Percentiles rank a stretch among this genome's conserved stretches.
phyloP scores from a whole-genome alignment of 108 stramenopile species.

The Licmophora abbreviata region DNA sequence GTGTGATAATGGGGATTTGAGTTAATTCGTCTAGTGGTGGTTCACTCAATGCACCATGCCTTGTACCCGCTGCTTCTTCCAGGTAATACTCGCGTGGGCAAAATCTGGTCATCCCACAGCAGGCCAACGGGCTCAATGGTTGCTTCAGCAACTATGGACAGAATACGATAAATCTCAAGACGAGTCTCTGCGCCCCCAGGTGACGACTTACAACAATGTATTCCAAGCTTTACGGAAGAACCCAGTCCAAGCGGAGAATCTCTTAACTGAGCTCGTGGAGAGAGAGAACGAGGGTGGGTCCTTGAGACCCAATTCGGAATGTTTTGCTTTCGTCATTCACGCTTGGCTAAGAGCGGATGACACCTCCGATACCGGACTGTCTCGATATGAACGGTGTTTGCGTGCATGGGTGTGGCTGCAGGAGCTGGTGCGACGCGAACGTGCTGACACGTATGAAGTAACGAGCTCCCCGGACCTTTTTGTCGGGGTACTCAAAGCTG shows the following conservation, averaged over 20 bases:
- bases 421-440: constrained; percentile 32
- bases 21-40: too few species aligned
- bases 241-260: constrained; percentile 44
- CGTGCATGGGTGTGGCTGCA: constrained; percentile 51
- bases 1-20: constrained; percentile 1
- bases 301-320: constrained; percentile 56
- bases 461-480: constrained; percentile 43
- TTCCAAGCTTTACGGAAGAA: constrained; percentile 44
- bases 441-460: constrained; percentile 8
- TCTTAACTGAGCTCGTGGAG: constrained; percentile 52
- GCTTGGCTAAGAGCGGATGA: constrained; percentile 55
- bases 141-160: constrained; percentile 58
- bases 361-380: constrained; percentile 13
- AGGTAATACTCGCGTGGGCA: constrained; percentile 66
- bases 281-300: constrained; percentile 14
- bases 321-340: constrained; percentile 57
- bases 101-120: constrained; percentile 36
- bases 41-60: too few species aligned
- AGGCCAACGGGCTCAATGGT: constrained; percentile 53
- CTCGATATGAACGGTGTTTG: constrained; percentile 25
- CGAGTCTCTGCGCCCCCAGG: constrained; percentile 25
- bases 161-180: constrained; percentile 17
- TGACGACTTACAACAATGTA: constrained; percentile 52
- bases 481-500: constrained; percentile 32
- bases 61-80: too few species aligned